Evolutionary conservation across 2,329 filamentous ascomycete genomes (phyloP), one percentile per base, ranked within the genome.

Genomic region (Colletotrichum simmondsii): DNA sequence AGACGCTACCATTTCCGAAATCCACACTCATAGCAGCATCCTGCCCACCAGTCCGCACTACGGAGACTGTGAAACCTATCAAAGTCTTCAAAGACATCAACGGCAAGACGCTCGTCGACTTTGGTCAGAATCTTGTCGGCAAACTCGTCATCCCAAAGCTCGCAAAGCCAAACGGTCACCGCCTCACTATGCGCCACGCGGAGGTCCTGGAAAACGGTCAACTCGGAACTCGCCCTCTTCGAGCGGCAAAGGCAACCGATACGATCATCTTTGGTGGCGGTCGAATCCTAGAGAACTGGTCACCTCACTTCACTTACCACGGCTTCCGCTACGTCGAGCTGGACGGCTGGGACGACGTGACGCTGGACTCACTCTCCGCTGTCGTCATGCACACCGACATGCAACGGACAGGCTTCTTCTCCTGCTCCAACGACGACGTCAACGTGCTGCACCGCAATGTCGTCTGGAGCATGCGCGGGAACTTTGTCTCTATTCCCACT

Each of bases 81-180:
- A 58, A 75, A 24, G 78, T 82, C 53, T 80, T 81, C 22, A 78
- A 71, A 68, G 76, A 83, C 0, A 79, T 81, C 0, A 82, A 83
- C 0, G 85, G 86, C 0, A 87, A 86, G 73, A 83, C 79, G 0
- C 77, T 90, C 1, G 71, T 91, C 5, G 88, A 91, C 73, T 90
- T 91, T 76, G 88, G 88, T 2, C 88, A 91, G 76, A 91, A 91
- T 74, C 79, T 91, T 0, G 88, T 90, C 1, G 89, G 89, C 1
- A 83, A 83, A 72, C 68, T 90, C 1, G 78, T 79, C 0, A 74
- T 90, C 14, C 80, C 76, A 2, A 75, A 78, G 1, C 76, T 86
- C 2, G 71, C 10, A 0, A 71, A 60, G 4, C 78, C 81, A 0
- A 75, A 77, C 3, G 84, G 83, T 1, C 80, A 83, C 4, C 81